Percentiles rank a stretch among this genome's conserved stretches.
phyloP scores from a whole-genome alignment of 192 early-diverging fungal species.

The Hyaloraphidium curvatum region DNA sequence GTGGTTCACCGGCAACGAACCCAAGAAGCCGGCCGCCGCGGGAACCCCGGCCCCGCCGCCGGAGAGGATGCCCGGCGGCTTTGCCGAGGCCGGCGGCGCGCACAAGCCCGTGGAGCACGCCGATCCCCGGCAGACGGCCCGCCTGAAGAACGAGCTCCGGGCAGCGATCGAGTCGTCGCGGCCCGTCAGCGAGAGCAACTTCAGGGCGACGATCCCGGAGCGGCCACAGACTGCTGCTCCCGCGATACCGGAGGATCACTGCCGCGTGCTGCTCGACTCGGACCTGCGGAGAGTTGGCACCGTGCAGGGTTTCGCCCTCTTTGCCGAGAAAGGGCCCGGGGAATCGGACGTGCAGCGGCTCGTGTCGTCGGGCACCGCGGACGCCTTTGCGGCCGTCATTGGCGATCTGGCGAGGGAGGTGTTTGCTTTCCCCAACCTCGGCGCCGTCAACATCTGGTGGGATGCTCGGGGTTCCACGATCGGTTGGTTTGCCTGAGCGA shows the following conservation, averaged over 20 bases:
- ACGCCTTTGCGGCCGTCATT: not conserved
- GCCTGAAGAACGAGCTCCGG: too few species aligned
- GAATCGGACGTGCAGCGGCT: not conserved
- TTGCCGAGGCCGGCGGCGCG: too few species aligned
- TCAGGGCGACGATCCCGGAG: not conserved
- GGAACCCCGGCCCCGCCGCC: too few species aligned
- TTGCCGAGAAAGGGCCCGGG: not conserved
- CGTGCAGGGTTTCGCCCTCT: not conserved
- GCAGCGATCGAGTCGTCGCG: not conserved
- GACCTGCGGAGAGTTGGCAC: not conserved
- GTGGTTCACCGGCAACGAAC: too few species aligned
- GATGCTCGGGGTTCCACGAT: conserved; percentile 18
- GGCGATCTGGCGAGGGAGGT: conserved; percentile 15
- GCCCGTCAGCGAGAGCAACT: not conserved
- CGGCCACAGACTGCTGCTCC: not conserved
- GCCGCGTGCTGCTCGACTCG: not conserved
- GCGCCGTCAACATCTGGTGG: conserved; percentile 17
- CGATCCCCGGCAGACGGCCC: too few species aligned
- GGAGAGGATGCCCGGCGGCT: too few species aligned
- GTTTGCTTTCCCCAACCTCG: conserved; percentile 29
- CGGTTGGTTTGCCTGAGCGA: conserved; percentile 1
- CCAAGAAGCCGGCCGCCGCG: too few species aligned
- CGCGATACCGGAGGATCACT: not conserved
- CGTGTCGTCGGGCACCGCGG: not conserved
- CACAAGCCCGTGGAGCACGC: too few species aligned